Evolutionary conservation across 768 basidiomycete genomes (phyloP), one percentile per base, ranked within the genome.

Genomic region (Trametes cubensis): DNA sequence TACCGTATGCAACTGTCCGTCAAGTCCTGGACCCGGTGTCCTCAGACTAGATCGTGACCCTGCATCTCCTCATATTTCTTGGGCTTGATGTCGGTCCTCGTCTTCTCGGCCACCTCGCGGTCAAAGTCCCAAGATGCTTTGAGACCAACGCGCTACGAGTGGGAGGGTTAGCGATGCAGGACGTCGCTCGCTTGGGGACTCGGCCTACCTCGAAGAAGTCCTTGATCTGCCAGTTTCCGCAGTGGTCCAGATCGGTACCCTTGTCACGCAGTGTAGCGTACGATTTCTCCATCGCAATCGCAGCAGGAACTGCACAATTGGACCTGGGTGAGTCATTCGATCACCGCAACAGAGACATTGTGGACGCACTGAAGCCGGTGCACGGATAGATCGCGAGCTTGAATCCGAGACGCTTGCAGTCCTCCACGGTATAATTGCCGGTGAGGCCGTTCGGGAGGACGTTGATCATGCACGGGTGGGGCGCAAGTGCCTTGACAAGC

Each of bases 391-490:
- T 69, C 6, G 65, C 66, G 11, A 69, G 62, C 58, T 67, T 69
- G 63, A 71, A 71, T 11, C 70, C 70, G 49, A 71, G 65, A 18
- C 66, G 63, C 45, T 61, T 68, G 60, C 68, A 69, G 45, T 71
- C 70, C n/a, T 65, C 48, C 5, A 61, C 54, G 21, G 58, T 68
- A 48, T 67, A 65, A 53, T 71, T 71, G 11, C 68, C 70, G 6
- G 70, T 71, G 15, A 71, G 62, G 1, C 70, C 70, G 55, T 71
- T 68, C 18, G 68, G 70, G 34, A 71, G 68, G 54, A 71, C 65
- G 49, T 71, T 71, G 66, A 71, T 71, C 70, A 71, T 69, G 54
- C 66, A 63, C 6, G 69, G 70, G 53, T 65, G 60, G 18, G 68
- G 68, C 51, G 67, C 64, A 40, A 71, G 60, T 2, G 70, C 70